Evolutionary conservation across 805 yeast genomes (phyloP), one percentile per base, ranked within the genome.

Genomic region (Barnettozyma wickerhamii): DNA sequence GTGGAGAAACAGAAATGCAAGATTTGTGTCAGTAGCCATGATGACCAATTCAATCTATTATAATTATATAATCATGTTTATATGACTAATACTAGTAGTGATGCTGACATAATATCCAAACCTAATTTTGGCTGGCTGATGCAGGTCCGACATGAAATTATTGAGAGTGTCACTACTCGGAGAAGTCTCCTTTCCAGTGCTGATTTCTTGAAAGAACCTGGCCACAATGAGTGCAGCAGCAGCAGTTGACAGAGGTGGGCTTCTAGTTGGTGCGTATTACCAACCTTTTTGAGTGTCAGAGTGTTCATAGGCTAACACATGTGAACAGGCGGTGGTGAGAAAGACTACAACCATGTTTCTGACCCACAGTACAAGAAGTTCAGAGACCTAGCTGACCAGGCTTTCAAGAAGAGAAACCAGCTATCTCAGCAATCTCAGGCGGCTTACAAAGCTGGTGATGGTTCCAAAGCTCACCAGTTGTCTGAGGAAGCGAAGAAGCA

Each of bases 361-460:
- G 45, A 38, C 60, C 51, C 62, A 3, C 71, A 79, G 54, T 90
- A 87, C 62, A 72, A 73, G 48, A 64, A 69, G 21, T 72, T 81
- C 23, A 72, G 98, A 42, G 66, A 68, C 7, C 60, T 75, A 53
- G 97, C 97, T 2, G 81, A 81, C 35, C 65, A 68, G 46, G 84
- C 89, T 17, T 79, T 71, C 60, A 60, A 71, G 37, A 75, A 77
- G 53, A 69, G 80, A 40, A 68, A 70, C 41, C 63, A 75, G 42
- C 68, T 79, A 24, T 73, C 85, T 1, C 67, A 72, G 34, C 71
- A 84, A 53, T 85, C 96, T 1, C 93, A 90, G 59, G 62, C 64
- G 15, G 96, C 96, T 1, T 91, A 74, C 57, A 70, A 83, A 46
- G 53, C 64, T 3, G 97, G 96, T 4, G 84, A 89, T 55, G 81